Conservation (phyloP, 805 yeast genomes). For the Saccharomycopsis sp. region DNA sequence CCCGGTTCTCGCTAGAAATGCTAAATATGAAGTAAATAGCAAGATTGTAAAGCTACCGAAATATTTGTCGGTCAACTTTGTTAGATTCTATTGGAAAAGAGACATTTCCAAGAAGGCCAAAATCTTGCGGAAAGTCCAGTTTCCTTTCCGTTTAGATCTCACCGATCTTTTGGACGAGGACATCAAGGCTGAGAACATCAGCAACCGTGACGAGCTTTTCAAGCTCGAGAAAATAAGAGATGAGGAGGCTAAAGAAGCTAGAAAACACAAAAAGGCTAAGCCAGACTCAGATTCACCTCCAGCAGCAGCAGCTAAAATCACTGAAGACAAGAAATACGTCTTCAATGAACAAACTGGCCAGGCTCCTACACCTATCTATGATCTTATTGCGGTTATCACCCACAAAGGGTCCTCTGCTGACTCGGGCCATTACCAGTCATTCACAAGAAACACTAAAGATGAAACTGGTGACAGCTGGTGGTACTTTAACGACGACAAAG, state of each 20-base stretch:
- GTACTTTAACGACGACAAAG: constrained; percentile 91
- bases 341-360: constrained; percentile 39
- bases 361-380: constrained; percentile 84
- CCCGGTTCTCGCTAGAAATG: constrained; percentile 59
- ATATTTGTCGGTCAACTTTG: constrained; percentile 83
- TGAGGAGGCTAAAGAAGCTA: constrained; percentile 66
- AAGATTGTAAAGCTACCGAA: constrained; percentile 76
- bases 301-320: not conserved
- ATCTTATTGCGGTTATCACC: constrained; percentile 74
- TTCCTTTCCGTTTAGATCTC: constrained; percentile 88
- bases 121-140: constrained; percentile 87
- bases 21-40: constrained; percentile 54
- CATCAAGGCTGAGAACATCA: constrained; percentile 57
- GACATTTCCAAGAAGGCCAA: constrained; percentile 87
- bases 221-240: constrained; percentile 66
- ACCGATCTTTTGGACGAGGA: constrained; percentile 81
- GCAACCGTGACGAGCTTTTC: constrained; percentile 71
- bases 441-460: constrained; percentile 65
- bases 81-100: constrained; percentile 93
- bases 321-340: constrained; percentile 36
- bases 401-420: constrained; percentile 96
- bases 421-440: constrained; percentile 95
- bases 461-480: constrained; percentile 76
- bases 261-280: constrained; percentile 43
- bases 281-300: not conserved